Evolutionary conservation across 352 stramenopile species (phyloP), one percentile per base, ranked within the genome.

Genomic region (Phytopythium ostracodes): DNA sequence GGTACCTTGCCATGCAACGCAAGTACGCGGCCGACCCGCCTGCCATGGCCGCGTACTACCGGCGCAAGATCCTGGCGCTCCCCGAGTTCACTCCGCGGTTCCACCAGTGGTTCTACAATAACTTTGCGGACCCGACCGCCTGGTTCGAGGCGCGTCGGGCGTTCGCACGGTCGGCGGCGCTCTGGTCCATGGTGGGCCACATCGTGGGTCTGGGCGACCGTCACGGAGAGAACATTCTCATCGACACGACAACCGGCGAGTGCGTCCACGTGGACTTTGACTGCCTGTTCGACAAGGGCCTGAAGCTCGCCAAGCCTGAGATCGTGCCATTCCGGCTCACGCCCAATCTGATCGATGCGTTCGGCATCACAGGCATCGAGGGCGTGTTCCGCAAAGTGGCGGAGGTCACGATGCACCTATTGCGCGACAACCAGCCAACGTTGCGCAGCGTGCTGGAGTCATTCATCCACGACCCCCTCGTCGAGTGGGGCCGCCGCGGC

Each of bases 191-290:
- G 73, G 92, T 99, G 35, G 96, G 96, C 20, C 96, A 99, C 68
- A 96, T 99, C 29, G 82, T 97, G 20, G 91, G 90, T 22, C 79
- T 98, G 2, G 91, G 92, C 10, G 91, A 97, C 82, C 91, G 98
- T 29, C 98, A 99, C 62, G 94, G 96, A 2, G 98, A 99, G 72
- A 99, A 99, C 71, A 99, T 99, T 66, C 74, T 99, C 17, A 96
- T 99, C 40, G 96, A 99, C 73, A 98, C 84, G 54, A 94, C 76
- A 18, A 98, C 83, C 58, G 98, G 98, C 43, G 97, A 99, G 79
- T 98, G 96, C 64, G 97, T 99, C 14, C 98, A 99, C 77, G 98
- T 99, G 53, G 98, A 99, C 73, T 99, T 99, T 79, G 96, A 99
- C 73, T 99, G 98, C 68, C 88, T 99, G 53, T 99, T 99, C 71